Evolutionary conservation across 2,329 filamentous ascomycete species (phyloP), one percentile per base, ranked within the genome.

Genomic region (Apiospora kogelbergensis): DNA sequence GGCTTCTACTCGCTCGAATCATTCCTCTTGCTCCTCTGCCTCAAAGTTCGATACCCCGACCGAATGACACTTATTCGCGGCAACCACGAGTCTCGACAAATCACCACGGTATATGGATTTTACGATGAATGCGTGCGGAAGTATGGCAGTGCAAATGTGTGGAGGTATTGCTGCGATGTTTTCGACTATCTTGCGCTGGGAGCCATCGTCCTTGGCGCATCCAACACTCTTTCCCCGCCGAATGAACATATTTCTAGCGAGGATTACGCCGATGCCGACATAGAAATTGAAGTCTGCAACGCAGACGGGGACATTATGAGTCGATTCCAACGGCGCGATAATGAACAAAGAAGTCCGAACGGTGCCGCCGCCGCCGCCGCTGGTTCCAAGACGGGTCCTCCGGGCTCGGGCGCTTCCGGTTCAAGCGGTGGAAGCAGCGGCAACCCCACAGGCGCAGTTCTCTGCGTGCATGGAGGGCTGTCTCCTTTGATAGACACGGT

Each of bases 1-100:
- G 95, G 95, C 69, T 99, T 98, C 86, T 99, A 98, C 85, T 98
- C 95, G 37, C 94, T 99, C 74, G 96, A 99, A 87, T 98, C 96
- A 7, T 95, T 99, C 74, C 97, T 95, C 22, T 90, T 99, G 69
- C 91, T 99, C 76, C 94, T 98, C 77, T 94, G 93, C 73, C 91
- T 98, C 80, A 99, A 98, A 87, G 97, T 98, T 80, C 92, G 96
- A 85, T 98, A 98, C 83, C 96, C 96, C 71, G 91, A 95, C 82
- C 93, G 96, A 83, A 98, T 99, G 84, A 98, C 96, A 76, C 97
- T 99, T 80, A 92, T 99, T 75, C 95, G 96, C 79, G 96, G 96
- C 79, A 99, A 99, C 84, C 96, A 99, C 88, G 96, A 99, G 84
- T 98, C 95, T 73, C 92, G 96, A 76, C 96, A 99, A 84, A 99